Base-by-base conservation (phyloP, 2,329 filamentous ascomycete genomes). In the Fusarium pininemorale region DNA sequence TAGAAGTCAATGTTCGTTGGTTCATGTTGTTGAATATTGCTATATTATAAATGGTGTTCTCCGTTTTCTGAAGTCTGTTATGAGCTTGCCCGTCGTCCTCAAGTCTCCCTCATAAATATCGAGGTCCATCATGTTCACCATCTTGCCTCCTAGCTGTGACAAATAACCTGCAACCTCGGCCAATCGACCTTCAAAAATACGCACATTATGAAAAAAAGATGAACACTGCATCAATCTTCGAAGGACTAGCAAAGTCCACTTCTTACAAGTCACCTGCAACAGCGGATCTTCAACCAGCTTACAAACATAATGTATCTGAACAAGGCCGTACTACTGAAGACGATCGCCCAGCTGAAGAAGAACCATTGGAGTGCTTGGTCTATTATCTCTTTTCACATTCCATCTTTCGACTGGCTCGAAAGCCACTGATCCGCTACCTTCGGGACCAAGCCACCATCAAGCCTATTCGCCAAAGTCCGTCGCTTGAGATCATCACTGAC, bases 321-420 rank as follows among this genome's bases (percentile, higher is more conserved):
- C 57, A 51, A n/a, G 41, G 18, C 38, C n/a, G 22, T 11, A 24
- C 30, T 37, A 41, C 28, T 28, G 51, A 69, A 22, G 44, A 56
- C 14, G 72, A 69, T 37, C 35, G 35, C 22, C 39, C 57, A 50
- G 42, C 55, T 22, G 72, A 75, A 26, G 68, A 70, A 42, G 69
- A 75, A 38, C 30, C 44, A 30, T 48, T 69, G 24, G 72, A 74
- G 48, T 48, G 47, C 22, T 26, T 60, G 6, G 48, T 66, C 8
- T 35, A 63, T 37, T 42, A 69, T n/a, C 7, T 73, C 24, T 61
- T 69, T 63, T 62, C 72, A 56, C 72, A 74, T 75, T 75, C 72
- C 72, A 53, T 66, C 26, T 51, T 68, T 58, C 72, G 39, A 41
- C 68, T 54, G 22, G 42, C 64, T 53, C 72, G 66, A 62, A 66